These are phyloP conservation scores for Wickerhamiella parazyma DNA, from an alignment of 805 yeast genomes.

Conservation along the genomic window DNA sequence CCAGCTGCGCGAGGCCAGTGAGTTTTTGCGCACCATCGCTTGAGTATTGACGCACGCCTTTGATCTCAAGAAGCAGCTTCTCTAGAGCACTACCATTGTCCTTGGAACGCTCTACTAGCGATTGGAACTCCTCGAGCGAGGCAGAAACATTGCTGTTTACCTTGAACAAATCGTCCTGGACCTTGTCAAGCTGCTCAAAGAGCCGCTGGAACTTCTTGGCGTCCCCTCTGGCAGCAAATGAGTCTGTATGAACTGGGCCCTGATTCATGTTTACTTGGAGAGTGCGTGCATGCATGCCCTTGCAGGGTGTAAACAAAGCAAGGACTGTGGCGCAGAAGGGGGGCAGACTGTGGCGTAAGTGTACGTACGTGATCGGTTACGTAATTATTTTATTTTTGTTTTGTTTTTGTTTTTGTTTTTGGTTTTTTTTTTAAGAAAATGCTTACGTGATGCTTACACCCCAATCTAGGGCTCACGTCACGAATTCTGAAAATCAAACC, in stretches of 20 bases:
- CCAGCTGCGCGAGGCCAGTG: constrained; percentile 21
- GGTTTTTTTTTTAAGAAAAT: too few species aligned
- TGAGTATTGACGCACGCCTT: constrained; percentile 16
- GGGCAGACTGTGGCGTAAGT: background rate
- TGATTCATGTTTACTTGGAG: background rate
- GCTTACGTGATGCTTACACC: too few species aligned
- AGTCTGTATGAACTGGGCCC: constrained; percentile 18
- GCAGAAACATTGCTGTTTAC: constrained; percentile 25
- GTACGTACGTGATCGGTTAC: too few species aligned
- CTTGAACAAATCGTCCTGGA: constrained; percentile 22
- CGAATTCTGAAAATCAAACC: constrained; percentile 6
- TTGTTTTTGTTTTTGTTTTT: too few species aligned
- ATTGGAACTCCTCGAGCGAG: constrained; percentile 25
- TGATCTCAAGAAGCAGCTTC: constrained; percentile 18
- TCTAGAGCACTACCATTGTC: constrained; percentile 28
- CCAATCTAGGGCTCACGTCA: constrained; percentile 11
- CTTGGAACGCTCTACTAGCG: constrained; percentile 25
- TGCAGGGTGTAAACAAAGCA: background rate
- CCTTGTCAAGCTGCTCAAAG: constrained; percentile 17
- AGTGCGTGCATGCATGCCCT: constrained; percentile 6
- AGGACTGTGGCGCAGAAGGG: too few species aligned
- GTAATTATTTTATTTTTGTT: too few species aligned
- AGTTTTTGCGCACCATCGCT: constrained; percentile 19
- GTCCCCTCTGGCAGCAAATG: constrained; percentile 17
- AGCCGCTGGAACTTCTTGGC: constrained; percentile 15